A percentile compares a stretch with the other conserved stretches of the same genome.
phyloP scores from a whole-genome alignment of 768 basidiomycete genomes.

The Tylopilus felleus region DNA sequence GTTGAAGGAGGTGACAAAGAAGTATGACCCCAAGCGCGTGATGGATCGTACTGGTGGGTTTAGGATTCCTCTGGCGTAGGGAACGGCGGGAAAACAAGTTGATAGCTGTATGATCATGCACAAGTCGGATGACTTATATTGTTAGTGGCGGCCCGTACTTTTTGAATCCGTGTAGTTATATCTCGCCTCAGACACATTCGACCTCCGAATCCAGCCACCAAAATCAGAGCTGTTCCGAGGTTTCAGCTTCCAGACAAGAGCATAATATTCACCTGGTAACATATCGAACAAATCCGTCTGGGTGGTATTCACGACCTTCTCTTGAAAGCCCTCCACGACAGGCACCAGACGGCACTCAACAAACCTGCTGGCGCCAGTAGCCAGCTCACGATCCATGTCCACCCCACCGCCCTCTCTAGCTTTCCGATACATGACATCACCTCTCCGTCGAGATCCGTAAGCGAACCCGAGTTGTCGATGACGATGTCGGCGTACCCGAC shows the following conservation, averaged over 20 bases:
- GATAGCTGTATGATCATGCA: background rate
- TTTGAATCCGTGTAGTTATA: background rate
- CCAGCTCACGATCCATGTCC: slow-evolving; percentile 63
- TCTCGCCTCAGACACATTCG: too few species aligned
- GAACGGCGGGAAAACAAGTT: background rate
- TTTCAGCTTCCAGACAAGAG: background rate
- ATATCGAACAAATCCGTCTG: background rate
- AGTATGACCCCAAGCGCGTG: background rate
- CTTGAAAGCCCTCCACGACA: slow-evolving; percentile 35
- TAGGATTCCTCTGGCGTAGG: background rate
- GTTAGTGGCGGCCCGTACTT: background rate
- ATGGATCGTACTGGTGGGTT: slow-evolving; percentile 1
- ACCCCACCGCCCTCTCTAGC: slow-evolving; percentile 47
- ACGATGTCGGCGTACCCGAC: slow-evolving; percentile 81
- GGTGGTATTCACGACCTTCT: slow-evolving; percentile 8
- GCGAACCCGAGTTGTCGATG: slow-evolving; percentile 84
- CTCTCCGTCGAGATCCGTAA: slow-evolving; percentile 58
- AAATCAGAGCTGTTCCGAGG: background rate
- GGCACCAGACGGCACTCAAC: slow-evolving; percentile 41
- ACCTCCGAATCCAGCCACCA: background rate
- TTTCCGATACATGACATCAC: slow-evolving; percentile 38
- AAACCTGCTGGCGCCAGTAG: slow-evolving; percentile 53
- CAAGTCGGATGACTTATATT: background rate
- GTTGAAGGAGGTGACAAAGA: background rate
- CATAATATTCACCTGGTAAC: background rate